Evolutionary conservation across 2,329 filamentous ascomycete genomes (phyloP).

Genomic region (Xylariaceae sp.): DNA sequence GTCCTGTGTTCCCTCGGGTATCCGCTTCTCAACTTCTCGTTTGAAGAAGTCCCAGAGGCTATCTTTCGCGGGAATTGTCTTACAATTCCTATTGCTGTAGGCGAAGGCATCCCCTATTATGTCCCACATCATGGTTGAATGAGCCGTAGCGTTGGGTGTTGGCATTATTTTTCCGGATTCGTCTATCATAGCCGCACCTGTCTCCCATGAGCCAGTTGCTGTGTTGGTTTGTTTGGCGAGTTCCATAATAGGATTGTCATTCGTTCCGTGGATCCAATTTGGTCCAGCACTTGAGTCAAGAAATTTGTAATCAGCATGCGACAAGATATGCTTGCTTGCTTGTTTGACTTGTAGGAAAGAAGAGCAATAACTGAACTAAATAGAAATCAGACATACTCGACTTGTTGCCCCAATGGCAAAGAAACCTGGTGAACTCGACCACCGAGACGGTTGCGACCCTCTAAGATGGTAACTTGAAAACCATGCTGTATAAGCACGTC

Average conservation of each 20-base stretch:
- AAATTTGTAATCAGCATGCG: constrained; percentile 4
- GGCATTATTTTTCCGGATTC: constrained; percentile 51
- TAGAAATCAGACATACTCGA: constrained; percentile 36
- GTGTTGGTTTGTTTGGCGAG: constrained; percentile 61
- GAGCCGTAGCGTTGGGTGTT: constrained; percentile 41
- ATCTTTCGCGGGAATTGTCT: constrained; percentile 42
- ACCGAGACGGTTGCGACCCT: constrained; percentile 63
- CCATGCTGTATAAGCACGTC: constrained; percentile 62
- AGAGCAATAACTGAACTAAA: not conserved
- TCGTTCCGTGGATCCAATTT: constrained; percentile 78
- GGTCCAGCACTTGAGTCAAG: constrained; percentile 46
- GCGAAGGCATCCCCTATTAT: constrained; percentile 66
- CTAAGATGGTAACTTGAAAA: constrained; percentile 64
- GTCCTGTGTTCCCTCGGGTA: constrained; percentile 42
- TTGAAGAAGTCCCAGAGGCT: constrained; percentile 54
- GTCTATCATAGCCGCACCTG: constrained; percentile 52
- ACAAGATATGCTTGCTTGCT: no score
- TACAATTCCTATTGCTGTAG: constrained; percentile 55
- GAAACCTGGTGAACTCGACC: constrained; percentile 56
- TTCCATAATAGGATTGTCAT: constrained; percentile 65
- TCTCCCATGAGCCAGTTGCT: constrained; percentile 44
- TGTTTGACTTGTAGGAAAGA: not conserved
- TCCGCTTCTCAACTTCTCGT: constrained; percentile 40
- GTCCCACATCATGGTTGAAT: constrained; percentile 59
- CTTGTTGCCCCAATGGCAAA: constrained; percentile 41